Evolutionary conservation across 2,329 filamentous ascomycete genomes (phyloP), one percentile per base, ranked within the genome.

Genomic region (Bipolaris gigantea): DNA sequence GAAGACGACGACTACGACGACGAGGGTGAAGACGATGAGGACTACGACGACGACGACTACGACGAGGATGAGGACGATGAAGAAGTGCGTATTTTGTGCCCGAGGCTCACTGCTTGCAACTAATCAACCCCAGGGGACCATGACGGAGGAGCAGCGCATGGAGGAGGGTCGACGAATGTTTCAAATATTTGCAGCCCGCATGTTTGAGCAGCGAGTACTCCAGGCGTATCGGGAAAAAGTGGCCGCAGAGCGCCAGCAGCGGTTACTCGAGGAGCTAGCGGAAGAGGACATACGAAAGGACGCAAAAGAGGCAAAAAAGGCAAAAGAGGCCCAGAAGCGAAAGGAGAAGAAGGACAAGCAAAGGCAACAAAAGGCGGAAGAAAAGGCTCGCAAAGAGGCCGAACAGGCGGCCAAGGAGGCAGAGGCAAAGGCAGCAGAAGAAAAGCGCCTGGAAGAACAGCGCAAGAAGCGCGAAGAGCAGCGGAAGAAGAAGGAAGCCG

Each of bases 91-190:
- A 64, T 55, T 30, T 18, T 39, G 46, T 46, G 45, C 42, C 40
- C 49, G 46, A 50, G 3, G 11, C 48, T 53, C 45, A 46, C n/a
- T 43, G 55, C 53, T 33, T 27, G 48, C 49, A 58, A 57, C 67
- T 71, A 69, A 66, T 59, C 49, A 56, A 46, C 75, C 70, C 56
- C 77, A 97, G 93, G 92, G 96, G 73, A 86, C 89, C 61, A 94
- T 97, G 90, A 97, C 92, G 47, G 93, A 97, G 79, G 91, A 96
- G 78, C 92, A 97, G 80, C 89, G 94, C 57, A 97, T 99, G 94
- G 92, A 97, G 74, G 94, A 99, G 80, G 94, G 94, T 57, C 86
- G 94, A 52, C 85, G 93, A 64, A 99, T 99, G 94, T 99, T 99
- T 73, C 94, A 99, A 75, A 97, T 99, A 74, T 99, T 99, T 75